Base-by-base conservation (phyloP, 2,329 filamentous ascomycete genomes). In the Diaporthe sp. region DNA sequence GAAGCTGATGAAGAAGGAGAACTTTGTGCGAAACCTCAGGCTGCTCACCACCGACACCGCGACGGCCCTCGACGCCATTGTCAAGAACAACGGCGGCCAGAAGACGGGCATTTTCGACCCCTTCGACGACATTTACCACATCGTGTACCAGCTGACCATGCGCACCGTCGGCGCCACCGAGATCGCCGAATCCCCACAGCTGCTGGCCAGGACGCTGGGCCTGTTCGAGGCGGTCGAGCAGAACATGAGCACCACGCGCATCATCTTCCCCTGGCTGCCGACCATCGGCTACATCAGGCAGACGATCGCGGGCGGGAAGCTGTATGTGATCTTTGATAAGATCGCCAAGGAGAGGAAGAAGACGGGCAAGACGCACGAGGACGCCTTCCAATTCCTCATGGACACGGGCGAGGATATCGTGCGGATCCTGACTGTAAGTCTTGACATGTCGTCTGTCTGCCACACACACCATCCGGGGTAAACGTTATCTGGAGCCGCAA, bases 131-230 rank as follows among this genome's bases (percentile, higher is more conserved):
- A 83, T 91, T 62, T 90, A 90, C 79, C 80, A 83, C 8, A 82
- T 89, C 73, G 84, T 91, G 1, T 92, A 88, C 80, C 85, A 87
- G 78, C 84, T 92, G n/a, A 91, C 89, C 5, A 90, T 91, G 83
- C 86, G 90, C 17, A 88, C 86, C 6, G 84, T 91, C 1, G 89
- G 88, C 9, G 85, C 85, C 70, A 83, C 86, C 44, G 90, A 92
- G 57, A 86, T 92, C 37, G 89, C 89, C 19, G 83, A 88, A 3
- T 82, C 88, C 68, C 83, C 84, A 0, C 77, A 77, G 8, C 79
- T 88, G 28, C 78, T 89, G 4, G 81, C 80, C n/a, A 81, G 84
- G 51, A 86, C 85, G 3, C 82, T 91, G 19, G 75, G 80, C 19
- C 81, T 85, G 15, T 91, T 88, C 75, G 85, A 88, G 73, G 80